phyloP scores from a whole-genome alignment of 2,329 filamentous ascomycete species.

The Sclerotinia glacialis region DNA sequence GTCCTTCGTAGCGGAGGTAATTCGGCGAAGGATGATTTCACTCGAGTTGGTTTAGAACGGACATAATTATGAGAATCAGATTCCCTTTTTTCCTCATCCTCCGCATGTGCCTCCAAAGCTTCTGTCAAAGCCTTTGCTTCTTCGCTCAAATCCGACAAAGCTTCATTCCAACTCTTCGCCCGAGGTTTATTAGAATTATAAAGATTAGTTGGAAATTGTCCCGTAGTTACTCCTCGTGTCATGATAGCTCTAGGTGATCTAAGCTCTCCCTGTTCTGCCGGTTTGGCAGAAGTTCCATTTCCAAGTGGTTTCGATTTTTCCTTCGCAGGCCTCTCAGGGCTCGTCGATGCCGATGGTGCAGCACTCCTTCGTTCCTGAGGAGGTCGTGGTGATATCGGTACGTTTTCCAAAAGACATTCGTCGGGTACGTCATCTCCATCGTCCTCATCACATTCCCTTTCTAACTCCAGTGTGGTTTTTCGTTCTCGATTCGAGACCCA shows the following conservation, averaged over 20 bases:
- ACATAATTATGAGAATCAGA: conserved; percentile 37
- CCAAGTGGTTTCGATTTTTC: conserved; percentile 42
- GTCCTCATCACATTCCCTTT: conserved; percentile 73
- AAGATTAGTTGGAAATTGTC: conserved; percentile 59
- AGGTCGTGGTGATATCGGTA: conserved; percentile 74
- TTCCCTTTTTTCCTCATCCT: conserved; percentile 55
- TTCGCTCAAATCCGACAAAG: conserved; percentile 63
- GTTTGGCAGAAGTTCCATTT: conserved; percentile 62
- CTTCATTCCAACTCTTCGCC: conserved; percentile 73
- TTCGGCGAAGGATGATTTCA: conserved; percentile 66
- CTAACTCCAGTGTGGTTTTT: conserved; percentile 68
- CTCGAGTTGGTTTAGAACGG: conserved; percentile 47
- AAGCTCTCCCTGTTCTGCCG: conserved; percentile 58
- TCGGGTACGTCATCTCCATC: conserved; percentile 77
- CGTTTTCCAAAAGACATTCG: conserved; percentile 75
- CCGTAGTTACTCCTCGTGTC: conserved; percentile 38
- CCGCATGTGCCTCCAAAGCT: conserved; percentile 75
- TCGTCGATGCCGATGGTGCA: conserved; percentile 47
- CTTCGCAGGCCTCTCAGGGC: conserved; percentile 36
- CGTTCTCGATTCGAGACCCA: conserved; percentile 66
- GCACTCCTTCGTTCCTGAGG: conserved; percentile 54
- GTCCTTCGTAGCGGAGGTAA: conserved; percentile 55
- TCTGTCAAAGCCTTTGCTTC: conserved; percentile 75
- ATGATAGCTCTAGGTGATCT: conserved; percentile 46
- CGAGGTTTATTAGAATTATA: conserved; percentile 48